These are phyloP conservation scores for Croton laevigatus DNA, from an alignment of 441 rosid genomes.

Conservation along the genomic window DNA sequence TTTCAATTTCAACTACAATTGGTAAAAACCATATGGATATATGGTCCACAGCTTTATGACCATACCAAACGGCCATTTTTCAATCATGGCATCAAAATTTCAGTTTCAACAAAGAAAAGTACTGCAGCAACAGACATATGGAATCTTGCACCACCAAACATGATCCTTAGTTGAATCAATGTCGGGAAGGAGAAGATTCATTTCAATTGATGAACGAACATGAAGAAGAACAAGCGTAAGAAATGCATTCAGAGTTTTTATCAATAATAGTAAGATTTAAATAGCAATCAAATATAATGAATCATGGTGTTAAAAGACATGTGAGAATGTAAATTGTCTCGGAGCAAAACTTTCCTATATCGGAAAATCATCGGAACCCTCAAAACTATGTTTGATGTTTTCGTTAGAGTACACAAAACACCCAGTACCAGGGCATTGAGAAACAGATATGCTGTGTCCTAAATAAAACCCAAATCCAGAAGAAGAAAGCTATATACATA, in stretches of 20 bases:
- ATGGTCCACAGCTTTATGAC: not conserved
- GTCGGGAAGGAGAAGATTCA: no score
- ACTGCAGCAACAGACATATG: slow-evolving; percentile 6
- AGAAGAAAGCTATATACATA: slow-evolving; percentile 41
- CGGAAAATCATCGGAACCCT: slow-evolving; percentile 30
- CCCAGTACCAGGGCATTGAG: slow-evolving; percentile 20
- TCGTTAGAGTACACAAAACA: slow-evolving; percentile 5
- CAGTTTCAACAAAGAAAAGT: not conserved
- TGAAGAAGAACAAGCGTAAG: not conserved
- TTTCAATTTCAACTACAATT: not conserved
- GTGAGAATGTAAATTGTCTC: slow-evolving; percentile 23
- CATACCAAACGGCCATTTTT: not conserved
- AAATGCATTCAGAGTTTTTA: not conserved
- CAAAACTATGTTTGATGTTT: slow-evolving; percentile 18
- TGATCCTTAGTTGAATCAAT: not conserved
- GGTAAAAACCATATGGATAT: not conserved
- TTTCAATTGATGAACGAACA: not conserved
- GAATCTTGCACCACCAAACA: slow-evolving; percentile 2
- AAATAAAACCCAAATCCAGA: slow-evolving; percentile 25
- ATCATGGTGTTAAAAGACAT: slow-evolving; percentile 27
- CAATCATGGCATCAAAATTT: not conserved
- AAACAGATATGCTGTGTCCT: slow-evolving; percentile 24
- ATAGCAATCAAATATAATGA: slow-evolving; percentile 21
- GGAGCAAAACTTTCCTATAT: slow-evolving; percentile 36
- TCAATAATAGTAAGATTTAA: not conserved